These are phyloP conservation scores for Chloranthus sessilifolius DNA, from an alignment of 164 flowering plant genomes.

Conservation along the genomic window DNA sequence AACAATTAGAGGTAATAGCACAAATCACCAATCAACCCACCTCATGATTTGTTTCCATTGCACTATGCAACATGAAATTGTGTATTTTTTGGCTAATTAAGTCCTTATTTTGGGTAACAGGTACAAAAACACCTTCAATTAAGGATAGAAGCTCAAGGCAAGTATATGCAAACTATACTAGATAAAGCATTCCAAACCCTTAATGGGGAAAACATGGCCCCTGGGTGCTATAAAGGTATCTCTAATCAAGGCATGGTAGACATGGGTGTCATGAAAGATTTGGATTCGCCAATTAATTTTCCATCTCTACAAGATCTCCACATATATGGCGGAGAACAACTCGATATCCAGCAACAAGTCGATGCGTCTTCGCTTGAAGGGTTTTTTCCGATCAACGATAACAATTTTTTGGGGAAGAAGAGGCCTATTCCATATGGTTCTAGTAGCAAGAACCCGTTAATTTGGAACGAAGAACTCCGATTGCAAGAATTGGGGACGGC, in stretches of 20 bases:
- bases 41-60: too few relatives aligned
- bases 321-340: conserved; percentile 29
- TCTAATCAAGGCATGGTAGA: conserved; percentile 15
- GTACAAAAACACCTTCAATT: conserved; percentile 91
- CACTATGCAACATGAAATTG: too few relatives aligned
- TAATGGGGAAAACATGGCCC: conserved; percentile 51
- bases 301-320: conserved; percentile 24
- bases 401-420: conserved; percentile 45
- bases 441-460: conserved; percentile 47
- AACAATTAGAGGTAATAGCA: conserved; percentile 92
- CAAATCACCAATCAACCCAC: too few relatives aligned
- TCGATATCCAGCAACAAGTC: conserved; percentile 43
- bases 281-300: conserved; percentile 43
- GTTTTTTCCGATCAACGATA: conserved; percentile 27
- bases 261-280: conserved; percentile 42
- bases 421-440: conserved; percentile 40
- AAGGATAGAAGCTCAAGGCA: conserved; percentile 97
- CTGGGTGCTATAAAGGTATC: conserved; percentile 32
- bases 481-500: conserved; percentile 53
- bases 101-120: too few relatives aligned
- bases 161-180: conserved; percentile 91
- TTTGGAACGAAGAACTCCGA: conserved; percentile 61
- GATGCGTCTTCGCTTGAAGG: conserved; percentile 36
- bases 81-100: too few relatives aligned
- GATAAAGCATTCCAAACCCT: conserved; percentile 96